These are phyloP conservation scores for Ogataea philodendri DNA, from an alignment of 805 yeast genomes.

Conservation along the genomic window DNA sequence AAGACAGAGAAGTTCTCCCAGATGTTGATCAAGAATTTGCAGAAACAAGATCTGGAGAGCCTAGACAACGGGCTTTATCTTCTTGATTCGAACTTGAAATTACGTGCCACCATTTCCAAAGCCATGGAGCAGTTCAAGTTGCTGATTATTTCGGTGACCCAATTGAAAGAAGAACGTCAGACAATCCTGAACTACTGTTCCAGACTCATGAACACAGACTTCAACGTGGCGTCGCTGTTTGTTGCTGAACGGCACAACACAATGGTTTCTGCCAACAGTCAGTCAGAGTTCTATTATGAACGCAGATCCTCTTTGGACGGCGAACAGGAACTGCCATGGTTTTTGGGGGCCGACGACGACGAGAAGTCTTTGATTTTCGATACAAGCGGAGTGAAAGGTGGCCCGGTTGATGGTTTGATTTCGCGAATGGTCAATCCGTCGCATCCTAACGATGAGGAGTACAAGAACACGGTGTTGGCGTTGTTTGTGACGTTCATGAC, in stretches of 20 bases:
- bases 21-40: constrained; percentile 45
- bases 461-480: constrained; percentile 66
- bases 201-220: constrained; percentile 72
- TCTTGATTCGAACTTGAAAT: constrained; percentile 30
- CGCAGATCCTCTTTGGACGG: constrained; percentile 36
- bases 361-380: constrained; percentile 51
- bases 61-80: constrained; percentile 37
- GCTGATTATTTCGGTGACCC: constrained; percentile 46
- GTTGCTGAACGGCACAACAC: constrained; percentile 44
- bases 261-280: constrained; percentile 29
- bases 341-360: constrained; percentile 63
- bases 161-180: constrained; percentile 68
- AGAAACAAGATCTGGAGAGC: constrained; percentile 31
- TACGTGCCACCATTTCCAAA: constrained; percentile 39
- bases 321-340: constrained; percentile 62
- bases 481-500: constrained; percentile 75
- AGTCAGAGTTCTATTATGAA: constrained; percentile 34
- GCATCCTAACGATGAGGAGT: constrained; percentile 53
- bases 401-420: constrained; percentile 72
- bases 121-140: constrained; percentile 36
- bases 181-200: constrained; percentile 70
- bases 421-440: constrained; percentile 80
- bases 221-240: constrained; percentile 54
- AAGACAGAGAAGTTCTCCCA: constrained; percentile 51
- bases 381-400: constrained; percentile 78